Evolutionary conservation across 2,329 filamentous ascomycete species (phyloP).

Genomic region (Pseudogymnoascus sp.): DNA sequence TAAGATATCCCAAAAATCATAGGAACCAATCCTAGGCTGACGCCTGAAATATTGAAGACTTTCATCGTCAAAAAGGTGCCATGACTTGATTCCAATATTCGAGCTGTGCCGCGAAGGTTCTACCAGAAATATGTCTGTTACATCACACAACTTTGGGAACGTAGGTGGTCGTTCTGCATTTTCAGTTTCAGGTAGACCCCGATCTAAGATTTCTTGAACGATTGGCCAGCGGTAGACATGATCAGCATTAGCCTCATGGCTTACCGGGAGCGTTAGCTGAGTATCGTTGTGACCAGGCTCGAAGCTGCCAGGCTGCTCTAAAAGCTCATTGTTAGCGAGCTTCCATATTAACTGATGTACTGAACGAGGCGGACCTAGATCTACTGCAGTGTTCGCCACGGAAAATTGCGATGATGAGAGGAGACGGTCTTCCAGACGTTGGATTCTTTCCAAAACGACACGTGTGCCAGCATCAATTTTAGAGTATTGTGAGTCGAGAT

Average conservation of each 20-base stretch:
- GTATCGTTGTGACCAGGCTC: slow-evolving; percentile 12
- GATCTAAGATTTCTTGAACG: slow-evolving; percentile 16
- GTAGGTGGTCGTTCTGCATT: background rate
- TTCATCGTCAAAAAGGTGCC: slow-evolving; percentile 15
- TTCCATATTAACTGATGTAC: background rate
- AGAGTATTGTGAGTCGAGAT: slow-evolving; percentile 24
- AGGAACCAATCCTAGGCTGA: background rate
- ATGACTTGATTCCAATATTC: slow-evolving; percentile 11
- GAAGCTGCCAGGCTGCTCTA: background rate
- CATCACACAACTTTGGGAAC: slow-evolving; percentile 4
- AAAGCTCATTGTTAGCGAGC: background rate
- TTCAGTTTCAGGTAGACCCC: background rate
- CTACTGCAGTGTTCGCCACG: background rate
- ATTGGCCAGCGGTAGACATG: slow-evolving; percentile 21
- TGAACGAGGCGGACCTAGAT: background rate
- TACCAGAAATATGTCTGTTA: slow-evolving; percentile 4
- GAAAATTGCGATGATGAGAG: slow-evolving; percentile 14
- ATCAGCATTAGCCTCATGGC: slow-evolving; percentile 21
- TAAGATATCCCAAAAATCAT: background rate
- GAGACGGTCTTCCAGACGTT: slow-evolving; percentile 24
- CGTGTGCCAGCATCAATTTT: slow-evolving; percentile 25
- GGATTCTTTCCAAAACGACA: slow-evolving; percentile 25
- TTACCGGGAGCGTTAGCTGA: slow-evolving; percentile 15
- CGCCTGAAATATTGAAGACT: background rate
- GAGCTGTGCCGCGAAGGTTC: background rate